Evolutionary conservation across 371 early-diverging fungal genomes (phyloP).

Genomic region (Nematocida sp.): DNA sequence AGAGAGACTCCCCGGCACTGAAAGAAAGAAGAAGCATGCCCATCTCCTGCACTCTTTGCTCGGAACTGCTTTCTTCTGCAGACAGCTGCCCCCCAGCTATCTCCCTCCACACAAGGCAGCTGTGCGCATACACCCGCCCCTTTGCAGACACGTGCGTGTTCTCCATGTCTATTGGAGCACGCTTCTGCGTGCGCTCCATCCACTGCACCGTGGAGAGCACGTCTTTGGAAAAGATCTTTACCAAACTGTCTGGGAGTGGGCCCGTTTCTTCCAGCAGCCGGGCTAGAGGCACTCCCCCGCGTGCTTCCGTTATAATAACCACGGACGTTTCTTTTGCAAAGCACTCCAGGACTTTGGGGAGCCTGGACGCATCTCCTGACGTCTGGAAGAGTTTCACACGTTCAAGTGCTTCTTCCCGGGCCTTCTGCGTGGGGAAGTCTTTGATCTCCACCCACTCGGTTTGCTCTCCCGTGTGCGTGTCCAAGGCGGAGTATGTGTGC

Average conservation of each 20-base stretch:
- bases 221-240: constrained; percentile 12
- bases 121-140: constrained; percentile 27
- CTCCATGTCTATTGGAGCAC: not conserved
- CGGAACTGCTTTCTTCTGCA: not conserved
- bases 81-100: not conserved
- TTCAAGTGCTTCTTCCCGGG: not conserved
- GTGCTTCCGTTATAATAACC: constrained; percentile 9
- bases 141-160: not conserved
- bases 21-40: constrained; percentile 53
- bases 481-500: constrained; percentile 1
- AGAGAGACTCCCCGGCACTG: constrained; percentile 79
- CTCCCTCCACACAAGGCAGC: constrained; percentile 30
- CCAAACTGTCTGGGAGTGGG: not conserved
- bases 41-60: not conserved
- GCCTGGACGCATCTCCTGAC: too few species aligned
- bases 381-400: too few species aligned
- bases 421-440: not conserved
- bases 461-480: constrained; percentile 7
- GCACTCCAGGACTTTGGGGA: constrained; percentile 13
- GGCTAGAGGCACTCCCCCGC: not conserved
- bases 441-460: constrained; percentile 32
- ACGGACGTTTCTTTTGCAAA: not conserved
- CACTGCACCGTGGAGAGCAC: not conserved
- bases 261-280: not conserved
- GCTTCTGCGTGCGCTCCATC: not conserved